Evolutionary conservation across 306 rosid genomes (phyloP).

Genomic region (Lithocarpus polystachyus): DNA sequence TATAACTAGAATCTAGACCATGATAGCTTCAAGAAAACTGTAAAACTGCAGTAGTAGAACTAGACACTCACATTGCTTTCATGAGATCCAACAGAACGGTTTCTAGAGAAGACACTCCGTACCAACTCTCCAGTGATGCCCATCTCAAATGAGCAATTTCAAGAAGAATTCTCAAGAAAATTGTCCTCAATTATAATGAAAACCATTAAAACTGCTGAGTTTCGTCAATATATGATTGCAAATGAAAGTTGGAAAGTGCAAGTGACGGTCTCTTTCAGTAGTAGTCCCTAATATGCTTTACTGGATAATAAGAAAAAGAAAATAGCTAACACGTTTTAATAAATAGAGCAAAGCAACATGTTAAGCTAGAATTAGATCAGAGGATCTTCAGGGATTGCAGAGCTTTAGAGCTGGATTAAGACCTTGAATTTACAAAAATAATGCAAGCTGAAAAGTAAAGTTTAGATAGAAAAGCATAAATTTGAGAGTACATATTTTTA

Average conservation of each 20-base stretch:
- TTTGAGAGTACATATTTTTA: slow-evolving; percentile 40
- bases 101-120: slow-evolving; percentile 72
- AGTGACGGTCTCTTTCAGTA: slow-evolving; percentile 33
- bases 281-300: slow-evolving; percentile 17
- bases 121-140: slow-evolving; percentile 82
- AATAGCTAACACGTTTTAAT: slow-evolving; percentile 5
- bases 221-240: slow-evolving; percentile 26
- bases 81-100: slow-evolving; percentile 37
- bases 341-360: slow-evolving; percentile 33
- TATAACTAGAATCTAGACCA: background rate
- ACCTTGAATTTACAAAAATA: slow-evolving; percentile 40
- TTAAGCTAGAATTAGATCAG: slow-evolving; percentile 30
- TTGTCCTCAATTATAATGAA: slow-evolving; percentile 28
- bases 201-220: slow-evolving; percentile 30
- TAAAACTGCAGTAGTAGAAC: background rate
- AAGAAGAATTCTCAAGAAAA: slow-evolving; percentile 23
- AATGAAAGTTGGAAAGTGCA: slow-evolving; percentile 27
- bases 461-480: slow-evolving; percentile 42
- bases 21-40: background rate
- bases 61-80: slow-evolving; percentile 62
- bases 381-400: slow-evolving; percentile 27
- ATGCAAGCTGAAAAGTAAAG: slow-evolving; percentile 56
- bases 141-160: slow-evolving; percentile 40
- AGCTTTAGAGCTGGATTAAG: slow-evolving; percentile 62
- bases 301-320: slow-evolving; percentile 7